These are phyloP conservation scores for Wickerhamomyces queroliae DNA, from an alignment of 805 yeast species.

Conservation along the genomic window DNA sequence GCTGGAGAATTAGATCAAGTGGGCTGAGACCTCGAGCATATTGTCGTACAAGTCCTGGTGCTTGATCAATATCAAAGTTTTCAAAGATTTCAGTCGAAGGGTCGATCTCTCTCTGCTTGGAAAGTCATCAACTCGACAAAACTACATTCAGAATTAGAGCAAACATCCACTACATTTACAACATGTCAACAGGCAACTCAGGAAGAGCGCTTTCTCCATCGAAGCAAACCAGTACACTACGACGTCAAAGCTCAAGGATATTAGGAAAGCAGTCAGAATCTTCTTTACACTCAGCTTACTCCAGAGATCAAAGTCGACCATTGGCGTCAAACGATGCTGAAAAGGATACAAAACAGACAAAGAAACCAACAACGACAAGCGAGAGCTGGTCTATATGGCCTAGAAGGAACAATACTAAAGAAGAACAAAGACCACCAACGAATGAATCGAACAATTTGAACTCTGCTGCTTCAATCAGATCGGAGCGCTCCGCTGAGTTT, in stretches of 20 bases:
- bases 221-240: background rate
- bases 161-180: background rate
- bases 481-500: background rate
- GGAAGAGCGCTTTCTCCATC: background rate
- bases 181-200: background rate
- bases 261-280: background rate
- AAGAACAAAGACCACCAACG: background rate
- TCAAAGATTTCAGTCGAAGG: too few species aligned
- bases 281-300: background rate
- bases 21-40: too few species aligned
- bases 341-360: background rate
- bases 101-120: too few species aligned
- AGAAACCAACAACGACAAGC: background rate
- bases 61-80: too few species aligned
- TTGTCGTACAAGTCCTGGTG: too few species aligned
- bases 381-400: constrained; percentile 2
- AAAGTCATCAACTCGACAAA: too few species aligned
- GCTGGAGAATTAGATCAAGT: too few species aligned
- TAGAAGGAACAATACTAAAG: background rate
- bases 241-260: constrained; percentile 1
- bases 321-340: background rate
- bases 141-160: background rate
- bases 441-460: background rate
- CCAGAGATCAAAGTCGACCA: background rate
- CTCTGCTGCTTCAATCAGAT: background rate